Evolutionary conservation across 768 basidiomycete genomes (phyloP), one percentile per base, ranked within the genome.

Genomic region (Tylopilus vinaceipallidus): DNA sequence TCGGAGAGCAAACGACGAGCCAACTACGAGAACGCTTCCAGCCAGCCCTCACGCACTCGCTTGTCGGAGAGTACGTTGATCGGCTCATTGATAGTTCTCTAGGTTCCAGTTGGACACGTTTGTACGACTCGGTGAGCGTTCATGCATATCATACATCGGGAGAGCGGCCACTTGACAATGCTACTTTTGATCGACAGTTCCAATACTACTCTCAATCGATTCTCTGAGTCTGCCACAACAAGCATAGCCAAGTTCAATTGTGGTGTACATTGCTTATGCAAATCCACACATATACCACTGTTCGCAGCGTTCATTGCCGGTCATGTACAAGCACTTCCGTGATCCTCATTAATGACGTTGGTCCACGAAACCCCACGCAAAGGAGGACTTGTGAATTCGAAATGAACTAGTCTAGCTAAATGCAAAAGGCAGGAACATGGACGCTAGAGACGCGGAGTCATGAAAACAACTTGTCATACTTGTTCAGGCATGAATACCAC

Each of bases 191-290:
- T 29, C 20, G 44, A 29, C 59, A 94, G 91, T 95, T 86, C 71
- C 92, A 95, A 76, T 95, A 94, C 65, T 93, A 93, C 67, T 92
- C 91, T 22, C 91, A 95, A 66, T 92, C 88, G 45, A 92, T 93
- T 74, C 63, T 92, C 53, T 82, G 72, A 81, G 40, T 45, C 46
- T 47, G 41, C 34, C 8, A 19, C 41, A 20, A 45, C 42, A 19
- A 22, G n/a, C 19, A 49, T 42, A 44, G 23, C 38, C 36, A 43
- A 50, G 40, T 39, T 26, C 22, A 14, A 44, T 26, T 37, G 19
- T 44, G 35, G 48, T 37, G 17, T 38, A 36, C 26, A 36, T 44
- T 27, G 42, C 41, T n/a, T 41, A 16, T 43, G 33, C 23, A 37
- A 42, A 45, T 36, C 20, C 20, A 27, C 27, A 23, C 35, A 34